Base-by-base conservation (phyloP, 108 stramenopile species). In the Cylindrotheca closterium region DNA sequence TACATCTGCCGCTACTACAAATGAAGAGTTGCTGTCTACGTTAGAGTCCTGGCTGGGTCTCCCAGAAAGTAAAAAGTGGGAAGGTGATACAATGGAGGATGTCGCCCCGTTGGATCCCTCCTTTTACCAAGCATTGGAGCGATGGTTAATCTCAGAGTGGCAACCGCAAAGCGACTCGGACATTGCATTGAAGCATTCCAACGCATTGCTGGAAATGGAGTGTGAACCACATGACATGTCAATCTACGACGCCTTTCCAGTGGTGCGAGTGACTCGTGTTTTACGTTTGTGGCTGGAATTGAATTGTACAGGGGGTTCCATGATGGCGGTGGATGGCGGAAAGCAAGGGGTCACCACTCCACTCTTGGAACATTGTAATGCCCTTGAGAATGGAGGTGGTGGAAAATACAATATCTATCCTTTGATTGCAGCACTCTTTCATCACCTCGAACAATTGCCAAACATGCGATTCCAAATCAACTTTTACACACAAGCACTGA, bases 381-480 rank as follows among this genome's bases (percentile, higher is more conserved):
- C 48, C 30, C 23, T 42, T 21, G 65, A 67, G 3, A 23, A 26
- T 15, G 53, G 48, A 1, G 52, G 49, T 27, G 59, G 22, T 10
- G 23, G 25, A 1, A 34, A 61, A 24, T 53, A 50, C 34, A 29
- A 30, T 18, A 21, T 60, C 22, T 67, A 48, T 25, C 65, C 63
- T 32, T 22, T 82, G 25, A 58, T 82, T 2, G 51, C 63, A 31
- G 75, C 75, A n/a, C 55, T 74, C 18, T 82, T 66, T 27, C 50
- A 63, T 25, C 76, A 82, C 46, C 31, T 82, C 7, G 60, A 73
- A 32, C 64, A 77, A 45, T 58, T 82, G 19, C 81, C 75, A 1
- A 31, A 55, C 26, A 52, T 77, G 10, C 81, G 74, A 50, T 67
- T 72, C 4, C 72, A 82, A 47, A 70, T 82, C 24, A 31, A 74